Conservation (phyloP, 768 basidiomycete species). For the Trametes gibbosa region DNA sequence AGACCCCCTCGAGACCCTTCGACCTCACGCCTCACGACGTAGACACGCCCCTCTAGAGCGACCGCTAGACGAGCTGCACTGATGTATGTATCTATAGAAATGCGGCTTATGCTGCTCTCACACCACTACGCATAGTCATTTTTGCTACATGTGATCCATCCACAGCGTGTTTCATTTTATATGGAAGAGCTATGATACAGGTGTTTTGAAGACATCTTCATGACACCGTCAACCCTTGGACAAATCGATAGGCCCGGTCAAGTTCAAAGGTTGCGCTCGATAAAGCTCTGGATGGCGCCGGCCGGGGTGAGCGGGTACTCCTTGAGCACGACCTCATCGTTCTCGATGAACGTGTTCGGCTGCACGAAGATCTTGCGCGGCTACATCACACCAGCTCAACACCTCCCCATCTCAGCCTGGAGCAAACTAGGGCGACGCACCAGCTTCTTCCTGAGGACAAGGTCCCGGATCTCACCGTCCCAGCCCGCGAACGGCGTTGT, state of each 20-base stretch:
- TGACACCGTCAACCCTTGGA: not conserved
- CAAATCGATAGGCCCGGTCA: not conserved
- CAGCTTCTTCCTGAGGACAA: constrained; percentile 78
- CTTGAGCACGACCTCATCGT: constrained; percentile 68
- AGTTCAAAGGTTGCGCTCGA: constrained; percentile 50
- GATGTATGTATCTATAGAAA: too few species aligned
- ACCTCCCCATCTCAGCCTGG: not conserved
- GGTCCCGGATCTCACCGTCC: constrained; percentile 72
- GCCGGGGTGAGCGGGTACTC: constrained; percentile 74
- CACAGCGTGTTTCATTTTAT: not conserved
- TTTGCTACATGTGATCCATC: too few species aligned
- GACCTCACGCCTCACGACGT: too few species aligned
- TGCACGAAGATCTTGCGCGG: constrained; percentile 86
- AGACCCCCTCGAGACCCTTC: too few species aligned
- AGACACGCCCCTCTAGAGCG: too few species aligned
- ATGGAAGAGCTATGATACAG: not conserved
- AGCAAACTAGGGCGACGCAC: constrained; percentile 37
- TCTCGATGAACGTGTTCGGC: constrained; percentile 69
- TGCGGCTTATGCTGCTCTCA: too few species aligned
- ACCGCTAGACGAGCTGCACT: too few species aligned
- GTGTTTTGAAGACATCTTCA: not conserved
- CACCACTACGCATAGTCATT: too few species aligned
- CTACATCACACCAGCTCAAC: constrained; percentile 34
- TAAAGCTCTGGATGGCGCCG: constrained; percentile 79
- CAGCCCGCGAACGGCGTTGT: constrained; percentile 71